A percentile compares a stretch with the other conserved stretches of the same genome.
Conservation (phyloP, 257 asterid species). For the Anisodus acutangulus region DNA sequence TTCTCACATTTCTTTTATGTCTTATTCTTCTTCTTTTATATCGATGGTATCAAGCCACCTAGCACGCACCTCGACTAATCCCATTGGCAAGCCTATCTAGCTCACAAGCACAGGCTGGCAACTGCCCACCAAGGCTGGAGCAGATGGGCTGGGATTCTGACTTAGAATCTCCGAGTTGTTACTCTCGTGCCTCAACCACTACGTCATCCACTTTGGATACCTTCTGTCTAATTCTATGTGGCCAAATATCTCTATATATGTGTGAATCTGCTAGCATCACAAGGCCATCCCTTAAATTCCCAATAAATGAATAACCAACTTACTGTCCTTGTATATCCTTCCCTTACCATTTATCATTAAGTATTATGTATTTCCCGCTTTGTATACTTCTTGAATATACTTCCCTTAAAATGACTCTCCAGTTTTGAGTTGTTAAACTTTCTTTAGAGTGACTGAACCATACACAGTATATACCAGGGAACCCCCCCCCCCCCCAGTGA, state of each 20-base stretch:
- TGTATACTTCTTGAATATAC: not conserved
- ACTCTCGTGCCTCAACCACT: slow-evolving; percentile 3
- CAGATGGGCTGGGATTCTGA: not conserved
- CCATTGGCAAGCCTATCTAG: slow-evolving; percentile 1
- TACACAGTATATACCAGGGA: not conserved
- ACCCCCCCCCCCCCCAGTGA: not conserved
- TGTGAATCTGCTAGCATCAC: not conserved
- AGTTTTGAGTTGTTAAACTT: not conserved
- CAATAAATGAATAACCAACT: not conserved
- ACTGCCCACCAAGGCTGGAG: not conserved
- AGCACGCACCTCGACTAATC: not conserved
- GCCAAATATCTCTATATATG: not conserved
- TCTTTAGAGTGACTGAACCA: not conserved
- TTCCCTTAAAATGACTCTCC: not conserved
- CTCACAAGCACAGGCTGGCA: not conserved
- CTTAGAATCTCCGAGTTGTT: not conserved
- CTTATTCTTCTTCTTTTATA: not conserved
- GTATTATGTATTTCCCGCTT: not conserved
- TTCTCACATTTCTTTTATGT: not conserved
- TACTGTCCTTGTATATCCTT: not conserved
- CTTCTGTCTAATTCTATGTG: not conserved
- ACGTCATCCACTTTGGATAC: not conserved
- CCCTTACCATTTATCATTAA: not conserved
- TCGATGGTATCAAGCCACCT: not conserved
- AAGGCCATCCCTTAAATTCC: not conserved